These are phyloP conservation scores for Glomus cerebriforme DNA, from an alignment of 192 early-diverging fungal genomes.

Conservation along the genomic window DNA sequence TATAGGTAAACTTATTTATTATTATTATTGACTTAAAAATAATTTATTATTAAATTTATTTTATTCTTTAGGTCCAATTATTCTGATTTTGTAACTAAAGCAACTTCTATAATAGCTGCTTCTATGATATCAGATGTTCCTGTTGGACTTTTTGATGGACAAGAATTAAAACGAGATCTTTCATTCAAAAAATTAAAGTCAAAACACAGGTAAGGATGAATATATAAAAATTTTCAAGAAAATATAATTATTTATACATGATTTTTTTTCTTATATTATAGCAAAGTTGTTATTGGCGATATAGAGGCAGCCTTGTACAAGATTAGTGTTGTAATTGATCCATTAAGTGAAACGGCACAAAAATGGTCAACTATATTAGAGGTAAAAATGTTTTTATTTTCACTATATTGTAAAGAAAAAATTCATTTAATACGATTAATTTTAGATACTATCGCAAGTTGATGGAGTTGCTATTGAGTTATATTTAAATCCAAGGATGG, in stretches of 20 bases:
- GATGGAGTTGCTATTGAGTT: constrained; percentile 69
- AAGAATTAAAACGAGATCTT: constrained; percentile 11
- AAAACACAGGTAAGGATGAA: neutral
- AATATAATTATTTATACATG: neutral
- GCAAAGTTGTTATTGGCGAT: constrained; percentile 34
- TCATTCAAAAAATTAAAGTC: neutral
- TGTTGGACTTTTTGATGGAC: neutral
- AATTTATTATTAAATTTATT: neutral
- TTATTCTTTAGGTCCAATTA: constrained; percentile 20
- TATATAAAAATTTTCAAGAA: neutral
- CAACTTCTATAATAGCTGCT: constrained; percentile 8
- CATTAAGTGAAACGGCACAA: constrained; percentile 78
- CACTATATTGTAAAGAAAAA: neutral
- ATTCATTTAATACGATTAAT: neutral
- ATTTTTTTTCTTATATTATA: constrained; percentile 26
- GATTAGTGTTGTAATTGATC: constrained; percentile 70
- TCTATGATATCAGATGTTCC: constrained; percentile 27
- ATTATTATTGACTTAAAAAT: neutral
- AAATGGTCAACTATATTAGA: constrained; percentile 75
- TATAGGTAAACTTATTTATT: constrained; percentile 12
- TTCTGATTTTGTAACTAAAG: constrained; percentile 8
- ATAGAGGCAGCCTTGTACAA: constrained; percentile 39
- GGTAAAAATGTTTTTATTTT: constrained; percentile 27
- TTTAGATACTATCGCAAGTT: constrained; percentile 56
- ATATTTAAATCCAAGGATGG: constrained; percentile 61